These are phyloP conservation scores for Leccinum fibrillosum DNA, from an alignment of 768 basidiomycete species.

Conservation along the genomic window DNA sequence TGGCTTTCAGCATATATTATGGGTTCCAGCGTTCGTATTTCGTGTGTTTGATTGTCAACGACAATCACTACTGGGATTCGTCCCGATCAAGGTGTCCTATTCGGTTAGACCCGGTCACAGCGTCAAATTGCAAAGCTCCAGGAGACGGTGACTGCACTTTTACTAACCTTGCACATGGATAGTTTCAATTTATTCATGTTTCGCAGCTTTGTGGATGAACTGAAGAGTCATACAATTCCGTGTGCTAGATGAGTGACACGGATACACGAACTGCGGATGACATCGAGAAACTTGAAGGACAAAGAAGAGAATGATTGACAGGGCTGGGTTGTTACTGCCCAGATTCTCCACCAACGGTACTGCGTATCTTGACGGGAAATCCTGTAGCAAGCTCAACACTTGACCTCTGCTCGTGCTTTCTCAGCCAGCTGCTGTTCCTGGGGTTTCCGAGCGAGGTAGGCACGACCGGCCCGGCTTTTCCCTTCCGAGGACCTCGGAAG, in stretches of 20 bases:
- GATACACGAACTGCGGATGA: background rate
- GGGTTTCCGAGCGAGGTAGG: conserved; percentile 52
- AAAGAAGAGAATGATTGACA: background rate
- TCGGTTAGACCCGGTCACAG: background rate
- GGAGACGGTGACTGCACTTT: background rate
- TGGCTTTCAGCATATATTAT: too few species aligned
- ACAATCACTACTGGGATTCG: background rate
- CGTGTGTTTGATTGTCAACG: too few species aligned
- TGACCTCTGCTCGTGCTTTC: conserved; percentile 8
- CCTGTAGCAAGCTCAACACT: conserved; percentile 2
- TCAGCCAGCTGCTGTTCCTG: conserved; percentile 30
- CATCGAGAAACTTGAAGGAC: background rate
- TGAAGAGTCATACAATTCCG: background rate
- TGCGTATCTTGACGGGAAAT: background rate
- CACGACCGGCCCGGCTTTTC: conserved; percentile 78
- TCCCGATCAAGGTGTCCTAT: background rate
- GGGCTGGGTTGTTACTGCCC: background rate
- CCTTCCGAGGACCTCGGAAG: conserved; percentile 59
- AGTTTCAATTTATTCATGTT: background rate
- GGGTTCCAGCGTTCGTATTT: too few species aligned
- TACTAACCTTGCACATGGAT: background rate
- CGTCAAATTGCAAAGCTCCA: background rate
- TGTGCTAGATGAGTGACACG: background rate
- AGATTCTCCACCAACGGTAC: background rate
- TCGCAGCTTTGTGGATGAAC: background rate